A percentile compares a stretch with the other conserved stretches of the same genome.
Evolutionary conservation across 768 basidiomycete species (phyloP).

Genomic region (Gymnopilus junonius): DNA sequence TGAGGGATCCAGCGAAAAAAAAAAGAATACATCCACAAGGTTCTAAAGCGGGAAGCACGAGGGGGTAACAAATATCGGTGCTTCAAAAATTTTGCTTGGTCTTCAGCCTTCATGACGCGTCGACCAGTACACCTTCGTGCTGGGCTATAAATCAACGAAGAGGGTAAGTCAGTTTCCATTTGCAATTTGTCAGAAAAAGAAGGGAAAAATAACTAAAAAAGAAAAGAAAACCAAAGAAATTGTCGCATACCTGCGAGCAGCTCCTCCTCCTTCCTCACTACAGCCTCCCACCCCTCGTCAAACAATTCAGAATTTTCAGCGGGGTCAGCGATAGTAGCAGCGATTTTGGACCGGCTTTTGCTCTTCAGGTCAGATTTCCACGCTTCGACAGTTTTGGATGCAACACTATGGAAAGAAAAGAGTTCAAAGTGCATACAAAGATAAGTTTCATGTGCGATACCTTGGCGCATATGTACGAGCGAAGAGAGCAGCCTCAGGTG

Average conservation of each 20-base stretch:
- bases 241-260: conserved; percentile 16
- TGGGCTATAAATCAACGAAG: not conserved
- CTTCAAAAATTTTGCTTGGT: not conserved
- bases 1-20: not conserved
- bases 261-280: conserved; percentile 35
- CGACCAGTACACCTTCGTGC: not conserved
- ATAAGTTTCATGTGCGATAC: conserved; percentile 33
- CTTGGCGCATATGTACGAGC: conserved; percentile 93
- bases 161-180: not conserved
- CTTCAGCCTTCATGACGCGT: not conserved
- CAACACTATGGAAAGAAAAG: conserved; percentile 48
- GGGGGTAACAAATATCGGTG: not conserved
- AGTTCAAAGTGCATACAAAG: not conserved
- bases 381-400: conserved; percentile 65
- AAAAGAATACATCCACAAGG: not conserved
- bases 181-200: not conserved
- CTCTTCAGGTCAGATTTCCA: conserved; percentile 79
- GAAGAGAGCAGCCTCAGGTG: conserved; percentile 92
- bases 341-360: conserved; percentile 79
- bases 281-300: conserved; percentile 68
- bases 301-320: conserved; percentile 68
- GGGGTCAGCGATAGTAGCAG: conserved; percentile 80
- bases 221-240: not conserved
- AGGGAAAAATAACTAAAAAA: not conserved
- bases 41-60: not conserved